These are phyloP conservation scores for Leccinellum luteum DNA, from an alignment of 768 basidiomycete genomes.

Conservation along the genomic window DNA sequence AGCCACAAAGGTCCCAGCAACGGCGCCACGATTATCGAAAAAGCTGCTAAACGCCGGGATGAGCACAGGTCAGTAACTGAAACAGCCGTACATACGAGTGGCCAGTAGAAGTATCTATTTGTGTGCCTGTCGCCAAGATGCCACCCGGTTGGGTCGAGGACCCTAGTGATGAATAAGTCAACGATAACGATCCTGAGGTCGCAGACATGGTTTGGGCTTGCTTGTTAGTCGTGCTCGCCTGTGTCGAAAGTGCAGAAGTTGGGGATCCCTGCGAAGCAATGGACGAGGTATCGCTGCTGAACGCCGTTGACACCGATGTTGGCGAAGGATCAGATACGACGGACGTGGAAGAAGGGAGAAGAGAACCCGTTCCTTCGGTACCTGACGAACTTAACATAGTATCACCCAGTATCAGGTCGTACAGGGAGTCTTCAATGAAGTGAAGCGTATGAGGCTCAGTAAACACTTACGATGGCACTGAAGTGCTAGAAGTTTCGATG, in stretches of 20 bases:
- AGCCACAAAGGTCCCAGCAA: constrained; percentile 71
- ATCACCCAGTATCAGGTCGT: not conserved
- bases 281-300: not conserved
- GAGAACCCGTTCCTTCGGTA: not conserved
- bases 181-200: constrained; percentile 37
- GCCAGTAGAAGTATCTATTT: constrained; percentile 25
- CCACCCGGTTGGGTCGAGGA: constrained; percentile 48
- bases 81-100: constrained; percentile 25
- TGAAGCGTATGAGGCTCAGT: not conserved
- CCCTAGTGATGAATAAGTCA: constrained; percentile 36
- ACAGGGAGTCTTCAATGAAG: not conserved
- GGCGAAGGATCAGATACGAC: not conserved
- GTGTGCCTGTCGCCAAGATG: constrained; percentile 45
- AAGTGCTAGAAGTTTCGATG: not conserved
- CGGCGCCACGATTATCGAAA: constrained; percentile 63
- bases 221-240: constrained; percentile 39
- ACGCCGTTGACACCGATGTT: not conserved
- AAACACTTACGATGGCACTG: constrained; percentile 2
- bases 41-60: constrained; percentile 40
- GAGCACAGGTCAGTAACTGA: not conserved
- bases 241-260: constrained; percentile 15
- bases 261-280: not conserved
- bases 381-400: not conserved
- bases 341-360: not conserved
- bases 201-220: constrained; percentile 43